Evolutionary conservation across 345 rosid species (phyloP), one percentile per base, ranked within the genome.

Genomic region (Balakata baccata): DNA sequence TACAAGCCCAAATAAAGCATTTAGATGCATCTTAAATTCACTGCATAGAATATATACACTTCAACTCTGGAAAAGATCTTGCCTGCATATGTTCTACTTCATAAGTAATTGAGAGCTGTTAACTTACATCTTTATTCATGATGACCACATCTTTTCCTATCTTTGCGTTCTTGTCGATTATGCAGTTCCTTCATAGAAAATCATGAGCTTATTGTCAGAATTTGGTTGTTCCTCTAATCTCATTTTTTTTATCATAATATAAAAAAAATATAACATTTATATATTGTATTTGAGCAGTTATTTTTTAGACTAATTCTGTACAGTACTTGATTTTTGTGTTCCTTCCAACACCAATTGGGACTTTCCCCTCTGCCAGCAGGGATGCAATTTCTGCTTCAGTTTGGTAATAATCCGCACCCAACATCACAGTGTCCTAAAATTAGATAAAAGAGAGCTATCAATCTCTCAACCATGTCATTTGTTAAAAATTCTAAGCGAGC

Each of bases 341-440:
- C 75, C 87, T 65, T 56, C 97, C 98, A 58, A 92, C 86, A 66
- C 98, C 95, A 6, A 90, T 88, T 2, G 97, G 98, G 66, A 92
- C 94, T 79, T 92, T 86, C 51, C 92, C 97, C 50, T 90, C 91
- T 0, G 95, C 97, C 47, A 94, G 82, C 47, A 90, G 83, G 76
- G 97, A 86, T 16, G 95, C 98, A 20, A 94, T 94, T 85, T 94
- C 98, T 9, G 89, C 78, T 81, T 94, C 97, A 52, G 97, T 94
- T 80, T 92, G 97, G 83, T 94, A 94, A 82, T 61, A 83, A 80
- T 94, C 97, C 3, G 98, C 97, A 25, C 98, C 98, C 83, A 90
- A 39, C 98, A 94, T 87, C 63, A 92, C 82, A 4, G 97, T 87
- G 81, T 92, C 97, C 98, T 94, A 84, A 66, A 47, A 54, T 52